Evolutionary conservation across 495 filamentous ascomycete species (phyloP).

Genomic region (Trichoderma virens): DNA sequence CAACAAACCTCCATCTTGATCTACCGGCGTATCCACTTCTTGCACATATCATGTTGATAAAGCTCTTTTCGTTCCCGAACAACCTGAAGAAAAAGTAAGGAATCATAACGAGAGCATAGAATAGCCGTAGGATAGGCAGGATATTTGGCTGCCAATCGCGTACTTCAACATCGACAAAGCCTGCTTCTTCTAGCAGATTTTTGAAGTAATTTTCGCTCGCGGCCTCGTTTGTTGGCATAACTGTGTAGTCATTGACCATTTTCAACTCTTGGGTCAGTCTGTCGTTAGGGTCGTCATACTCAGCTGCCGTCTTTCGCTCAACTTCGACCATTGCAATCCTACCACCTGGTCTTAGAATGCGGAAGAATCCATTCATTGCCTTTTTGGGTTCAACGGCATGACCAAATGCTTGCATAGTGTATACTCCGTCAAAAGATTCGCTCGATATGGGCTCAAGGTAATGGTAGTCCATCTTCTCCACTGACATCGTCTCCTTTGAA

Average conservation of each 20-base stretch:
- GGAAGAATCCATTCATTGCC: constrained; percentile 40
- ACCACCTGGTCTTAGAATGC: constrained; percentile 43
- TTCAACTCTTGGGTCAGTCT: constrained; percentile 25
- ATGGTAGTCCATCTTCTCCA: constrained; percentile 46
- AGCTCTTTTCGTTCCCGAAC: constrained; percentile 23
- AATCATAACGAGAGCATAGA: constrained; percentile 44
- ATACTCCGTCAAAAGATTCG: constrained; percentile 43
- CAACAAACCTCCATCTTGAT: constrained; percentile 24
- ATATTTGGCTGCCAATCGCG: constrained; percentile 43
- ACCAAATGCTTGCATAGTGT: constrained; percentile 54
- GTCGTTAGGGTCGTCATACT: constrained; percentile 17
- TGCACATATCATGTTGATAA: constrained; percentile 23
- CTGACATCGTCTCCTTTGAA: constrained; percentile 26
- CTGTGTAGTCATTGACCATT: constrained; percentile 35
- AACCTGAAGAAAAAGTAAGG: constrained; percentile 43
- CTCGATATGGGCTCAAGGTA: constrained; percentile 33
- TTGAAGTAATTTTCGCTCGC: constrained; percentile 23
- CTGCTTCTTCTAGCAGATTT: constrained; percentile 38
- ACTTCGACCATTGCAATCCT: constrained; percentile 43
- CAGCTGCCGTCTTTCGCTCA: constrained; percentile 31
- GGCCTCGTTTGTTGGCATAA: constrained; percentile 41
- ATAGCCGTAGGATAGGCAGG: constrained; percentile 42
- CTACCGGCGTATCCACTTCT: constrained; percentile 16
- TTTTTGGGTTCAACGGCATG: constrained; percentile 45
- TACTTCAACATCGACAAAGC: constrained; percentile 42